These are phyloP conservation scores for Ligustrum vulgare DNA, from an alignment of 257 asterid species.

Conservation along the genomic window DNA sequence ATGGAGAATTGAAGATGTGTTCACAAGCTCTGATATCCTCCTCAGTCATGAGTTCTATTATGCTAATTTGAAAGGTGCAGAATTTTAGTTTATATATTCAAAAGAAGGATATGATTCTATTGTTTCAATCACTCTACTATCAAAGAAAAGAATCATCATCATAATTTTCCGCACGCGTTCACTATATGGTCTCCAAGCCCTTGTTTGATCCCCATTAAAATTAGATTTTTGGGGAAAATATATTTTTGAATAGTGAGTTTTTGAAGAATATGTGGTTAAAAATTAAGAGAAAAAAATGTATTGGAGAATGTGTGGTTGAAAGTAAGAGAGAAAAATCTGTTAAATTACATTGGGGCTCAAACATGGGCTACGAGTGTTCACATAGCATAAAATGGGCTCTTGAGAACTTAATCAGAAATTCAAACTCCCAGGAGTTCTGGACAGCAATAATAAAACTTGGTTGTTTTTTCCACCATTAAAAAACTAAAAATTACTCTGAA, in stretches of 20 bases:
- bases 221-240: too few relatives aligned
- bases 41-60: neutral
- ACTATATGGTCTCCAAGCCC: neutral
- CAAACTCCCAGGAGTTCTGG: neutral
- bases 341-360: too few relatives aligned
- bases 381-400: conserved; percentile 1
- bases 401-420: neutral
- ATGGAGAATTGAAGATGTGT: neutral
- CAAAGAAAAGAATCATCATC: neutral
- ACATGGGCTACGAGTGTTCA: neutral
- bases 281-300: too few relatives aligned
- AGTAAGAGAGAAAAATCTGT: too few relatives aligned
- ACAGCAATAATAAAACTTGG: neutral
- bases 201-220: too few relatives aligned
- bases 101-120: neutral
- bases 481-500: neutral
- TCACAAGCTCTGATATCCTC: neutral
- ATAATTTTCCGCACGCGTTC: neutral
- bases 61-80: neutral
- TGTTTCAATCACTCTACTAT: neutral
- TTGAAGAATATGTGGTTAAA: too few relatives aligned
- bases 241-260: too few relatives aligned
- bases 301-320: too few relatives aligned
- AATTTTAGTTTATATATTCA: neutral
- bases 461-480: neutral